These are phyloP conservation scores for Dendrobium chrysotoxum DNA, from an alignment of 106 monocot genomes.

Conservation along the genomic window DNA sequence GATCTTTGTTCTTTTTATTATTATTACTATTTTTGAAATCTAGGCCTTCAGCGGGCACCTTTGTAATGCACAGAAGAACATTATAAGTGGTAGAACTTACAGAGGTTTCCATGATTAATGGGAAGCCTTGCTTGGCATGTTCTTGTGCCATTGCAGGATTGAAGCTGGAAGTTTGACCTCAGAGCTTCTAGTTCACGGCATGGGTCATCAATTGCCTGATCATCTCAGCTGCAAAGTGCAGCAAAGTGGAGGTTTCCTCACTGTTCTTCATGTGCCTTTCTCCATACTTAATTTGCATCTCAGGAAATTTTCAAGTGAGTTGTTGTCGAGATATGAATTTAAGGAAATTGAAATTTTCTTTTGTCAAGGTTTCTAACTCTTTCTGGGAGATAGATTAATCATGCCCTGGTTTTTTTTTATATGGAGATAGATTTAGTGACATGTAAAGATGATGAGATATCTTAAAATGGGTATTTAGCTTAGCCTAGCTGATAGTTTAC, in stretches of 20 bases:
- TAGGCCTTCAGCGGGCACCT: neutral
- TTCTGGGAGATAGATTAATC: too few relatives aligned
- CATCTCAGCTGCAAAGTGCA: neutral
- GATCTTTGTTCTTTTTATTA: neutral
- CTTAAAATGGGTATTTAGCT: neutral
- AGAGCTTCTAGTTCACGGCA: neutral
- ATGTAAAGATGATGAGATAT: neutral
- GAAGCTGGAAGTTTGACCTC: neutral
- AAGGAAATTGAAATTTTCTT: neutral
- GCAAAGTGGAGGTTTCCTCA: neutral
- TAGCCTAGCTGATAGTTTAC: neutral
- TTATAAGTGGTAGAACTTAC: neutral
- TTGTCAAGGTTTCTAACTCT: too few relatives aligned
- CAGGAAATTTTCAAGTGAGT: neutral
- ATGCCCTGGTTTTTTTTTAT: neutral
- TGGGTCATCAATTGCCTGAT: neutral
- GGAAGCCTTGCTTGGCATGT: neutral
- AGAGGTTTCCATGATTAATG: neutral
- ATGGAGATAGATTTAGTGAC: neutral
- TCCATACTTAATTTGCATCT: neutral
- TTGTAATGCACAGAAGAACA: constrained; percentile 7
- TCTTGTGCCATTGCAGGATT: neutral
- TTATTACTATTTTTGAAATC: too few relatives aligned
- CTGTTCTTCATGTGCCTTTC: neutral
- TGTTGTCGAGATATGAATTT: neutral